Evolutionary conservation across 2,329 filamentous ascomycete species (phyloP), one percentile per base, ranked within the genome.

Genomic region (Cordyceps cicadae): DNA sequence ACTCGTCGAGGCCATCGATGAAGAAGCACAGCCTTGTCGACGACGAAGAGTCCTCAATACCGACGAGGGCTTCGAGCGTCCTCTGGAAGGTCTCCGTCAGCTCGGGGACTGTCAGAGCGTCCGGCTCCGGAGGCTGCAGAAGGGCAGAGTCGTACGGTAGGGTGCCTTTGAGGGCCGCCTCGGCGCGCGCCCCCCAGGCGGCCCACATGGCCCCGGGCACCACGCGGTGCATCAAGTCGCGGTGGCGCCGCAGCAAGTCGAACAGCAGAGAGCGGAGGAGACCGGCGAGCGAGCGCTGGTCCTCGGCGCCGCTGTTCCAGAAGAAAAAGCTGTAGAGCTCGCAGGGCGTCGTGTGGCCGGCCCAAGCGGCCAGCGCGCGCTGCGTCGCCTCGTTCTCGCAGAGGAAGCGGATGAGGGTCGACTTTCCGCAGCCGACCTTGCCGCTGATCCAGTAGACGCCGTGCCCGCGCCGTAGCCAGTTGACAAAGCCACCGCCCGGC

Each of bases 341-440:
- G n/a, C 70, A 39, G 9, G 54, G 53, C 0, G 39, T 46, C 0
- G 39, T 46, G 0, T 48, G 29, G 0, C 45, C 61, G 0, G 71
- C 66, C 74, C 74, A 77, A 1, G 21, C 3, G 17, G 62, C 15
- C 2, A 74, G 60, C 6, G 52, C 45, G 1, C 61, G 5, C 1
- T 24, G 32, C 0, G 70, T 72, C 0, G 54, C 37, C 0, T 32
- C 3, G 53, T 69, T 37, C 6, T 66, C 59, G 29, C 39, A 62
- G 7, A 75, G 57, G 48, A 68, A 72, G 39, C 72, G 74, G 71
- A 76, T 73, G 32, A 76, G 61, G 1, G 73, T 76, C 1, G 74
- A 76, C 59, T 76, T 77, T 0, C 74, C 75, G 2, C 70, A 70
- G 4, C 75, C 74, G 0, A 73, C 66, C 56, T 76, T 77, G 6